Evolutionary conservation across 2,329 filamentous ascomycete genomes (phyloP).

Genomic region (Epicoccum sorghinum): DNA sequence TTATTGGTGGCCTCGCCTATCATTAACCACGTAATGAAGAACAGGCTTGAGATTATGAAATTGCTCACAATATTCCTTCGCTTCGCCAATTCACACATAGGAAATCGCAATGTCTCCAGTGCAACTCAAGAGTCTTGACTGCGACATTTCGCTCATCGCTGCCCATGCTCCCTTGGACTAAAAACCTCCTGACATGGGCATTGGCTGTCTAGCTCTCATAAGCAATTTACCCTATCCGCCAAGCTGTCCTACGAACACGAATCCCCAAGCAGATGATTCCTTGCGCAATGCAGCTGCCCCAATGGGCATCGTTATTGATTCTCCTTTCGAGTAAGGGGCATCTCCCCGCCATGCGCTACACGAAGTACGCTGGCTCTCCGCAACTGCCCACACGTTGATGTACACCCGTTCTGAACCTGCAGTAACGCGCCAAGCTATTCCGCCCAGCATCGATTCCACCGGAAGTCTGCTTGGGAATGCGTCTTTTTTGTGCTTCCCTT

Average conservation of each 20-base stretch:
- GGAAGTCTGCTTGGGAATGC: slow-evolving; percentile 12
- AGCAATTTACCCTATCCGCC: slow-evolving; percentile 10
- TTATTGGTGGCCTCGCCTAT: slow-evolving; percentile 13
- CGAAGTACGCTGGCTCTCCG: slow-evolving; percentile 8
- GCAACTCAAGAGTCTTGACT: slow-evolving; percentile 2
- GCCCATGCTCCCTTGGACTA: slow-evolving; percentile 1
- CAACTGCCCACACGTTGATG: slow-evolving; percentile 15
- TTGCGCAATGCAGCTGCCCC: slow-evolving; percentile 15
- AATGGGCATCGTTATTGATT: slow-evolving; percentile 4
- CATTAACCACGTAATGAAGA: slow-evolving; percentile 13
- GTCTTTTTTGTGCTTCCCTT: slow-evolving; percentile 16
- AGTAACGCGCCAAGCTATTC: slow-evolving; percentile 17
- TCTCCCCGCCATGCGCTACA: slow-evolving; percentile 14
- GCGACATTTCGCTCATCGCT: slow-evolving; percentile 3
- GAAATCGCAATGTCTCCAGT: slow-evolving; percentile 5
- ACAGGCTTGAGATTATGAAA: slow-evolving; percentile 5
- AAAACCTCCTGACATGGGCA: slow-evolving; percentile 1
- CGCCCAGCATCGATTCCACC: slow-evolving; percentile 13
- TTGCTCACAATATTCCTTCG: background rate
- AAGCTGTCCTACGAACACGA: slow-evolving; percentile 12
- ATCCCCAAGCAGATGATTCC: slow-evolving; percentile 7
- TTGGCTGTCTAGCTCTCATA: slow-evolving; percentile 4
- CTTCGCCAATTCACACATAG: background rate
- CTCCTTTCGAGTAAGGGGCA: slow-evolving; percentile 3
- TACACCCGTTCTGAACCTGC: slow-evolving; percentile 7